Evolutionary conservation across 2,329 filamentous ascomycete species (phyloP).

Genomic region (Calonectria pauciramosa): DNA sequence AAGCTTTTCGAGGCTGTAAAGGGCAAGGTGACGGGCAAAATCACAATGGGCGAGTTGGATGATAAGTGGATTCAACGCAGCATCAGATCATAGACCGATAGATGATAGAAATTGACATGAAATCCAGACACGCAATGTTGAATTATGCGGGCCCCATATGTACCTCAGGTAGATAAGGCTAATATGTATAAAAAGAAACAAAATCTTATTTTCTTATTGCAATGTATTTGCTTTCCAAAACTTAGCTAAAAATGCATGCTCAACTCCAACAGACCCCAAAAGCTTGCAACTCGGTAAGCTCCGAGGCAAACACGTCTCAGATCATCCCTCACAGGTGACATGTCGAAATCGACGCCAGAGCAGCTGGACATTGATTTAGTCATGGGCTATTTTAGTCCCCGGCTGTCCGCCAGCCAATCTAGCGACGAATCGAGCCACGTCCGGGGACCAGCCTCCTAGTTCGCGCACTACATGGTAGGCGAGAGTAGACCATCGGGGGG

Average conservation of each 20-base stretch:
- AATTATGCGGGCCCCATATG: not conserved
- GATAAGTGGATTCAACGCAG: constrained; percentile 24
- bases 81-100: not conserved
- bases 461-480: not conserved
- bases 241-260: not conserved
- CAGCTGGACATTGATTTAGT: not conserved
- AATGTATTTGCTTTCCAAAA: not conserved
- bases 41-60: constrained; percentile 30
- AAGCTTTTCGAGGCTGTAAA: constrained; percentile 9
- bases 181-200: not conserved
- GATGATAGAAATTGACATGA: not conserved
- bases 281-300: not conserved
- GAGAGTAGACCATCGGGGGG: not conserved
- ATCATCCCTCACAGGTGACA: constrained; percentile 5
- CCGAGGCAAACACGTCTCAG: constrained; percentile 7
- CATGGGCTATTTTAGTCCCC: constrained; percentile 4
- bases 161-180: not conserved
- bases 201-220: too few species aligned
- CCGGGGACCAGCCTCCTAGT: not conserved
- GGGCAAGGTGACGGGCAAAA: constrained; percentile 21
- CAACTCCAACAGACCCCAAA: not conserved
- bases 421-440: not conserved
- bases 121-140: not conserved
- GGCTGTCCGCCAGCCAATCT: not conserved
- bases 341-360: not conserved